Conservation (phyloP, 2,329 filamentous ascomycete genomes). For the Stemphylium lycopersici region DNA sequence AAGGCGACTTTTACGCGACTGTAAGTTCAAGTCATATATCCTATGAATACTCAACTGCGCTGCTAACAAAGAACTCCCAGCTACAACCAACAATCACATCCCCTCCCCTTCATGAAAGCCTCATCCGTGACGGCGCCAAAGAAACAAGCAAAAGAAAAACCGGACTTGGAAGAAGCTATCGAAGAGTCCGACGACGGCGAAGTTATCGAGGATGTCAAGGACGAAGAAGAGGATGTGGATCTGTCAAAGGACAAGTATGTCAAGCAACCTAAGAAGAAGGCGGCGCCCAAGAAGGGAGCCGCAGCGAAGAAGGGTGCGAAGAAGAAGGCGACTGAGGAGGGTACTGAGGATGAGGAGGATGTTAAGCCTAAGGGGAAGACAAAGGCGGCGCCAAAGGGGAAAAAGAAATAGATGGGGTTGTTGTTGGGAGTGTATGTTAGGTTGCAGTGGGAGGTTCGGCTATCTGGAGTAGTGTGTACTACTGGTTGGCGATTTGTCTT, state of each 20-base stretch:
- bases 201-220: slow-evolving; percentile 54
- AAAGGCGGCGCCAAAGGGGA: slow-evolving; percentile 46
- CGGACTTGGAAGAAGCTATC: slow-evolving; percentile 94
- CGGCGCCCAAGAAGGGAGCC: slow-evolving; percentile 51
- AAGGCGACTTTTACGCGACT: slow-evolving; percentile 88
- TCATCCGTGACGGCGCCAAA: slow-evolving; percentile 76
- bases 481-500: neutral
- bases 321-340: slow-evolving; percentile 45
- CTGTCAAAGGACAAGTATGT: slow-evolving; percentile 96
- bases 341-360: slow-evolving; percentile 51
- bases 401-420: slow-evolving; percentile 5
- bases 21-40: slow-evolving; percentile 62
- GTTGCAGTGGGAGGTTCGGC: no score
- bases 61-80: slow-evolving; percentile 53
- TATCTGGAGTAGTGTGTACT: neutral
- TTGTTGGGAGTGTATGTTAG: neutral
- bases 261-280: slow-evolving; percentile 83
- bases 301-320: slow-evolving; percentile 54
- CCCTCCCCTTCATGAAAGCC: slow-evolving; percentile 95
- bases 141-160: slow-evolving; percentile 74
- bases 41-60: neutral
- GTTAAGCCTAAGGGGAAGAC: slow-evolving; percentile 58
- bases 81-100: slow-evolving; percentile 86
- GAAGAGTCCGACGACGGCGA: slow-evolving; percentile 81
- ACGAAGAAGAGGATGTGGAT: slow-evolving; percentile 77